phyloP scores from a whole-genome alignment of 306 rosid species.

The Dryas octopetala region DNA sequence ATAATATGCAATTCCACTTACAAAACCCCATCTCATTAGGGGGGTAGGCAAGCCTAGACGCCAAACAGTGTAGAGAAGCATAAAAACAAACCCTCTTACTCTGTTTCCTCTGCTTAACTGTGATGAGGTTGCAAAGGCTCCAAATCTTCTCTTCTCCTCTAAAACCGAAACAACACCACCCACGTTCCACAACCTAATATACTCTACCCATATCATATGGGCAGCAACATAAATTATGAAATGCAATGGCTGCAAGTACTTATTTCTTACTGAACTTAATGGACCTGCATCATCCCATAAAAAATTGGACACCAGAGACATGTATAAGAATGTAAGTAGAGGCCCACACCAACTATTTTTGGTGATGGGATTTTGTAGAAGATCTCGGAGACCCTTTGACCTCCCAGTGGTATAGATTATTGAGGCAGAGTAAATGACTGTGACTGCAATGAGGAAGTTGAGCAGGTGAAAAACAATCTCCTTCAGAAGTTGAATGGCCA shows the following conservation, averaged over 20 bases:
- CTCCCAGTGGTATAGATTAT: not conserved
- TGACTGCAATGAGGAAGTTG: constrained; percentile 1
- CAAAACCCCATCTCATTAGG: not conserved
- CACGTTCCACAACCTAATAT: constrained; percentile 46
- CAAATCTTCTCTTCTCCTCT: constrained; percentile 34
- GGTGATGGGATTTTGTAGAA: not conserved
- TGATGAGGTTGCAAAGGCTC: constrained; percentile 35
- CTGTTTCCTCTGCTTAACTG: constrained; percentile 44
- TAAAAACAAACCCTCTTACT: constrained; percentile 40
- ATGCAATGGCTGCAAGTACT: not conserved
- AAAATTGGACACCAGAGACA: not conserved
- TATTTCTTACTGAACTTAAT: not conserved
- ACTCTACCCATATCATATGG: not conserved
- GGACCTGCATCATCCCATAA: not conserved
- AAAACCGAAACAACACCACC: constrained; percentile 44
- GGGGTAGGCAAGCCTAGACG: constrained; percentile 31
- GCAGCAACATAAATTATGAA: not conserved
- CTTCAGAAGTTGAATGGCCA: not conserved
- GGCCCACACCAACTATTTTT: not conserved
- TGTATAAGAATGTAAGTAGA: not conserved
- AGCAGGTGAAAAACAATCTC: not conserved
- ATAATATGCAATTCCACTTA: constrained; percentile 14
- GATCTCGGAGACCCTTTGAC: not conserved
- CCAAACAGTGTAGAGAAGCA: constrained; percentile 45
- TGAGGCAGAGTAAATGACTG: not conserved